These are phyloP conservation scores for Babesia sp. DNA, from an alignment of 169 alveolate genomes.

Conservation along the genomic window DNA sequence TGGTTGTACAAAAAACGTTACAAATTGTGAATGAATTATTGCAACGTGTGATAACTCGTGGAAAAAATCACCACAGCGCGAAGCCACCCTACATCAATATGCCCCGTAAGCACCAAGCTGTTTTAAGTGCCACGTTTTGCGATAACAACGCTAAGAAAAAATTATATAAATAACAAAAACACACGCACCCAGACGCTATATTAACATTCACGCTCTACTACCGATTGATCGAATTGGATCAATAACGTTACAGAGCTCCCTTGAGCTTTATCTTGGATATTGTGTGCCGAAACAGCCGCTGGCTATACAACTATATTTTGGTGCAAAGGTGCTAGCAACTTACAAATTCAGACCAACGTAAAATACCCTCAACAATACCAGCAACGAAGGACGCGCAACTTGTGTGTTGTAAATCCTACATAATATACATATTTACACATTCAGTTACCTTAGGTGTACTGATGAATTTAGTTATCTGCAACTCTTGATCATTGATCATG, in stretches of 20 bases:
- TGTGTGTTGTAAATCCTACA: conserved; percentile 59
- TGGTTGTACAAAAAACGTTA: background rate
- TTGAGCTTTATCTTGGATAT: conserved; percentile 25
- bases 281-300: conserved; percentile 62
- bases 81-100: conserved; percentile 12
- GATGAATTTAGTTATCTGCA: conserved; percentile 53
- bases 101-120: conserved; percentile 1
- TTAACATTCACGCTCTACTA: conserved; percentile 11
- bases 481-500: conserved; percentile 60
- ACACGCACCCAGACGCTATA: background rate
- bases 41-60: background rate
- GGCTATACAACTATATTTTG: conserved; percentile 2
- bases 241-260: conserved; percentile 38
- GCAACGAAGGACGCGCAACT: conserved; percentile 62
- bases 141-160: background rate
- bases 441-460: conserved; percentile 50
- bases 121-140: background rate
- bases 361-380: conserved; percentile 68
- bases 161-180: background rate
- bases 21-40: background rate
- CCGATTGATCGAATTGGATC: conserved; percentile 24
- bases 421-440: background rate
- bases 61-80: conserved; percentile 34
- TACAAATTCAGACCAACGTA: conserved; percentile 52
- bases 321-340: background rate